Percentiles rank a stretch among this genome's conserved stretches.
Evolutionary conservation across 2,329 filamentous ascomycete genomes (phyloP).

Genomic region (Cercospora sp.): DNA sequence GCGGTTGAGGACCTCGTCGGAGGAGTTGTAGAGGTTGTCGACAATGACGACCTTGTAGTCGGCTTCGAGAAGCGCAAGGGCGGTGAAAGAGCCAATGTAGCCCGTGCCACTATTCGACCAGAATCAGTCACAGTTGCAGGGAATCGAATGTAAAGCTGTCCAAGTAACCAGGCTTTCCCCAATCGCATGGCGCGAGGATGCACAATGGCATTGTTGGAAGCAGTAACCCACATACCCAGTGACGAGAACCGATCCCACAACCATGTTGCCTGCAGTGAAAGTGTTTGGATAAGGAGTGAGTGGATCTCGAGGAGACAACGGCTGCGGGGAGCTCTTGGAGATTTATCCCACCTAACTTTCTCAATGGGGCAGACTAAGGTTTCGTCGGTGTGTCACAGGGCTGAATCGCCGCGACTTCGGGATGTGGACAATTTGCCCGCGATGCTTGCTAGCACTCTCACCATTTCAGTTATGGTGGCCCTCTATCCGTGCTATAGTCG

Average conservation of each 20-base stretch:
- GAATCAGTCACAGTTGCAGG: slow-evolving; percentile 12
- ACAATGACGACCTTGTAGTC: slow-evolving; percentile 96
- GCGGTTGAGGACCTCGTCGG: slow-evolving; percentile 84
- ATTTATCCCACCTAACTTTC: neutral
- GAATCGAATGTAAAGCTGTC: neutral
- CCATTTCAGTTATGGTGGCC: neutral
- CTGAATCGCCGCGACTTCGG: slow-evolving; percentile 13
- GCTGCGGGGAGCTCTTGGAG: slow-evolving; percentile 1
- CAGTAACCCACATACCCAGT: slow-evolving; percentile 25
- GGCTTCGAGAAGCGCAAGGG: slow-evolving; percentile 85
- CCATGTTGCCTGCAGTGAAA: slow-evolving; percentile 22
- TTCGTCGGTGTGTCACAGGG: slow-evolving; percentile 5
- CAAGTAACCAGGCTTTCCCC: neutral
- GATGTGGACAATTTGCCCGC: slow-evolving; percentile 11
- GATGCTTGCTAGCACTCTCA: slow-evolving; percentile 1
- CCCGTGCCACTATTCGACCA: slow-evolving; percentile 74
- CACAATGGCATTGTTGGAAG: slow-evolving; percentile 5
- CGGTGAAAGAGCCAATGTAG: slow-evolving; percentile 98
- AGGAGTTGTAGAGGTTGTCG: slow-evolving; percentile 97
- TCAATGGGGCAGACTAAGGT: slow-evolving; percentile 1
- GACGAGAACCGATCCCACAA: slow-evolving; percentile 31
- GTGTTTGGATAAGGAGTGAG: neutral
- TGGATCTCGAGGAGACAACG: neutral
- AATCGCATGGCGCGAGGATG: neutral
- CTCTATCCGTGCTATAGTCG: neutral